phyloP scores from a whole-genome alignment of 495 filamentous ascomycete species.

The Aspergillus steynii region DNA sequence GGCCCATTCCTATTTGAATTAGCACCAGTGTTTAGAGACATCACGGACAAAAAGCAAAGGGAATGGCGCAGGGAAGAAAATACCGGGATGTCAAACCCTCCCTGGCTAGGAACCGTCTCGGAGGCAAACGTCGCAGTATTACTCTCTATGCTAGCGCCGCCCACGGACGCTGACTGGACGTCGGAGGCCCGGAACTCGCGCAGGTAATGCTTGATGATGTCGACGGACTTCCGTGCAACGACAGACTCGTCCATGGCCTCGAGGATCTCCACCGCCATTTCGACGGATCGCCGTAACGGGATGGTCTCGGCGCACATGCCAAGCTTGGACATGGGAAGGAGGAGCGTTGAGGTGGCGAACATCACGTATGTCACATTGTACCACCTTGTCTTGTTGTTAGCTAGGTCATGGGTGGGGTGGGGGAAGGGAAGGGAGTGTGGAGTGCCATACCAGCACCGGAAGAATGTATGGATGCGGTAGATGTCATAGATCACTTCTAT shows the following conservation, averaged over 20 bases:
- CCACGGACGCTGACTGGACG: conserved; percentile 7
- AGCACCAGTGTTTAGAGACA: not conserved
- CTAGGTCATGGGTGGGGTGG: not conserved
- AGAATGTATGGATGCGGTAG: conserved; percentile 42
- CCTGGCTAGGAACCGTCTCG: conserved; percentile 16
- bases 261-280: conserved; percentile 43
- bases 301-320: conserved; percentile 35
- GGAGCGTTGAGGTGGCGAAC: conserved; percentile 43
- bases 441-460: conserved; percentile 40
- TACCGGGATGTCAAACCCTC: conserved; percentile 36
- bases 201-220: conserved; percentile 41
- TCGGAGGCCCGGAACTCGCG: conserved; percentile 29
- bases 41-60: not conserved
- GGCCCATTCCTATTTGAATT: conserved; percentile 33
- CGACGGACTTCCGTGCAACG: conserved; percentile 40
- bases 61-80: conserved; percentile 8
- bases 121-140: conserved; percentile 5
- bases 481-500: conserved; percentile 45
- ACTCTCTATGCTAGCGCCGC: not conserved
- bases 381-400: conserved; percentile 32
- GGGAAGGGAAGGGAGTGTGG: not conserved
- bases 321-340: conserved; percentile 40
- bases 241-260: conserved; percentile 47
- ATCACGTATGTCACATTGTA: conserved; percentile 48
- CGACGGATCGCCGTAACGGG: conserved; percentile 33